Percentiles rank a stretch among this genome's conserved stretches.
Evolutionary conservation across 2,329 filamentous ascomycete genomes (phyloP).

Genomic region (Macrophomina phaseolina): DNA sequence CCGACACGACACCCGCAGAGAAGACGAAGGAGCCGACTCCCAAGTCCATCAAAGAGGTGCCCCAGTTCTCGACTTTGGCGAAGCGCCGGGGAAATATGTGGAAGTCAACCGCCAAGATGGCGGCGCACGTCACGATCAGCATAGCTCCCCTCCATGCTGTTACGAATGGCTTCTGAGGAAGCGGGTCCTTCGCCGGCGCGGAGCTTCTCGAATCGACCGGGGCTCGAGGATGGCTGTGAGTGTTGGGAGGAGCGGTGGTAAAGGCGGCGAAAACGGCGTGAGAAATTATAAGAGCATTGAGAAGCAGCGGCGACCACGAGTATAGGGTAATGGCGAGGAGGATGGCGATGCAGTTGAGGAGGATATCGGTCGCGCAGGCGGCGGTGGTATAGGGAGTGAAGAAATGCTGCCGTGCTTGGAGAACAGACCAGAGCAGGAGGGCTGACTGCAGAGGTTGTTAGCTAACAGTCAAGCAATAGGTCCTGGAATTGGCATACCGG

Average conservation of each 20-base stretch:
- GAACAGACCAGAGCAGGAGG: constrained; percentile 83
- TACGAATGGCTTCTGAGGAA: constrained; percentile 89
- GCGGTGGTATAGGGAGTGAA: constrained; percentile 75
- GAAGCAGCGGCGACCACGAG: constrained; percentile 72
- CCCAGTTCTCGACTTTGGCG: constrained; percentile 99
- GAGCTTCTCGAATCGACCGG: constrained; percentile 35
- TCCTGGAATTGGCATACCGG: constrained; percentile 64
- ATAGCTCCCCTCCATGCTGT: constrained; percentile 90
- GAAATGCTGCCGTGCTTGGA: constrained; percentile 83
- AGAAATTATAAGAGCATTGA: constrained; percentile 75
- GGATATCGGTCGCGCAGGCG: constrained; percentile 77
- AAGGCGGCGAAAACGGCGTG: constrained; percentile 70
- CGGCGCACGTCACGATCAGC: constrained; percentile 87
- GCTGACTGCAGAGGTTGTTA: constrained; percentile 65
- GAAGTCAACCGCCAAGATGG: constrained; percentile 97
- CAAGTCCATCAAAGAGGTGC: constrained; percentile 97
- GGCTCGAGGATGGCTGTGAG: constrained; percentile 31
- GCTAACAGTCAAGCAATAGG: constrained; percentile 27
- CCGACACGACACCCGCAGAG: constrained; percentile 87
- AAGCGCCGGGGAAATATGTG: constrained; percentile 90
- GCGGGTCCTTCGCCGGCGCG: constrained; percentile 46
- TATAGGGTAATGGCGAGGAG: constrained; percentile 89
- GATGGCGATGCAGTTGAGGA: constrained; percentile 82
- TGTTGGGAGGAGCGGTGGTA: constrained; percentile 37
- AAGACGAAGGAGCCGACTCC: constrained; percentile 98